A percentile compares a stretch with the other conserved stretches of the same genome.
Conservation (phyloP, 1,284 basidiomycete species). For the Trametes pubescens region DNA sequence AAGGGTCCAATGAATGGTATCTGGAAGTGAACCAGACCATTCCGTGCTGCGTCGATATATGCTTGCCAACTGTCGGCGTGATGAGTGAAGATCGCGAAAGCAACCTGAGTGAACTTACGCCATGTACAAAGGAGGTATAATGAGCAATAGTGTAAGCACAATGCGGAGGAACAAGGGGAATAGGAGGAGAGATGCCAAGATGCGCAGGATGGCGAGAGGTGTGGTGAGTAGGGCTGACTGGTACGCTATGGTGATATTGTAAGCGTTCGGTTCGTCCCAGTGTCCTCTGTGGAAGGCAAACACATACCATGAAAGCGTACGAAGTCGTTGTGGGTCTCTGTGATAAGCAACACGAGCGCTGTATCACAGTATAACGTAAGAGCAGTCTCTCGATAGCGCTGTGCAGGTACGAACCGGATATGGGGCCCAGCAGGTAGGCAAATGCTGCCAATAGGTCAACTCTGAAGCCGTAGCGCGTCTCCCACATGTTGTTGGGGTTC, state of each 20-base stretch:
- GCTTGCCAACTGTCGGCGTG: constrained; percentile 59
- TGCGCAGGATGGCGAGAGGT: constrained; percentile 67
- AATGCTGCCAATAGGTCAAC: constrained; percentile 76
- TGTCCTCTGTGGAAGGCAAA: neutral
- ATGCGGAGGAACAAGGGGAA: constrained; percentile 58
- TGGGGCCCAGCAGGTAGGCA: constrained; percentile 76
- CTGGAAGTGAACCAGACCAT: constrained; percentile 64
- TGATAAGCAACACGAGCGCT: constrained; percentile 76
- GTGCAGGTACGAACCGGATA: constrained; percentile 64
- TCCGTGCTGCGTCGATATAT: constrained; percentile 67
- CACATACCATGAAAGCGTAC: constrained; percentile 80
- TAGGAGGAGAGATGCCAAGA: constrained; percentile 62
- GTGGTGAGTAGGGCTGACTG: constrained; percentile 80
- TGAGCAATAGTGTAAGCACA: constrained; percentile 55
- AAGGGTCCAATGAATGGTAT: constrained; percentile 73
- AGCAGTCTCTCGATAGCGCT: neutral
- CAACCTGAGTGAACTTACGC: constrained; percentile 51
- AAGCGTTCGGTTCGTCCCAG: neutral
- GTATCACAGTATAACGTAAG: constrained; percentile 1
- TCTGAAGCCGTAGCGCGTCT: constrained; percentile 73
- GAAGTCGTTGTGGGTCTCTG: constrained; percentile 83
- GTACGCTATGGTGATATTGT: constrained; percentile 60
- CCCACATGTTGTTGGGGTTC: constrained; percentile 69
- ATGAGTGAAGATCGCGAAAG: constrained; percentile 5
- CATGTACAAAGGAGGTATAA: constrained; percentile 58